Evolutionary conservation across 2,329 filamentous ascomycete species (phyloP).

Genomic region (Diaporthe sp.): DNA sequence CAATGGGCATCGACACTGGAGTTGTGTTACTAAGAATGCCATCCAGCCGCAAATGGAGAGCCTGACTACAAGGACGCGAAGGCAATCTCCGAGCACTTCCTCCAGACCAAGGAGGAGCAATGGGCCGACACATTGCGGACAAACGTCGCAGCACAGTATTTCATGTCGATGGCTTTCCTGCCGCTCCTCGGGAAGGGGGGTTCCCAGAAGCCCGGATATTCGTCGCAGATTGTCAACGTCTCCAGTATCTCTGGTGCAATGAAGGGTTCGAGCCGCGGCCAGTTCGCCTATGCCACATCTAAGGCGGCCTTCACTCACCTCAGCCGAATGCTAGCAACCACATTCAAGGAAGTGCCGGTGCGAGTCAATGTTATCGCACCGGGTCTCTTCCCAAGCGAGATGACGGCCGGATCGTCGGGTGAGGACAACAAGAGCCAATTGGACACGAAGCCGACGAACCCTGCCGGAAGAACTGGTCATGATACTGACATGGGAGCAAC

Average conservation of each 20-base stretch:
- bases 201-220: slow-evolving; percentile 60
- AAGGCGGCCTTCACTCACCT: slow-evolving; percentile 64
- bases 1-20: background rate
- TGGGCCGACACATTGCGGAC: slow-evolving; percentile 66
- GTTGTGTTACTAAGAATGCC: background rate
- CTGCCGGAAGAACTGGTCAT: slow-evolving; percentile 56
- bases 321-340: slow-evolving; percentile 60
- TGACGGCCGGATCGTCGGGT: slow-evolving; percentile 61
- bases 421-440: slow-evolving; percentile 62
- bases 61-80: slow-evolving; percentile 62
- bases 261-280: slow-evolving; percentile 64
- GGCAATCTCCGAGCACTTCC: slow-evolving; percentile 64
- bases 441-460: slow-evolving; percentile 57
- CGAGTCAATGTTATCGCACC: slow-evolving; percentile 71
- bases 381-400: slow-evolving; percentile 59
- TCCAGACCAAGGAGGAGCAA: slow-evolving; percentile 59
- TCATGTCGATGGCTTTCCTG: slow-evolving; percentile 65
- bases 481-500: slow-evolving; percentile 66
- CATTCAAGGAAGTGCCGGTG: slow-evolving; percentile 63
- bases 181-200: slow-evolving; percentile 64
- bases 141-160: slow-evolving; percentile 64
- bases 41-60: slow-evolving; percentile 51
- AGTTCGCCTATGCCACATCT: slow-evolving; percentile 65
- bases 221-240: slow-evolving; percentile 65
- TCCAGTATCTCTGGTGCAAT: slow-evolving; percentile 65